Evolutionary conservation across 441 rosid species (phyloP).

Genomic region (Gossypium davidsonii): DNA sequence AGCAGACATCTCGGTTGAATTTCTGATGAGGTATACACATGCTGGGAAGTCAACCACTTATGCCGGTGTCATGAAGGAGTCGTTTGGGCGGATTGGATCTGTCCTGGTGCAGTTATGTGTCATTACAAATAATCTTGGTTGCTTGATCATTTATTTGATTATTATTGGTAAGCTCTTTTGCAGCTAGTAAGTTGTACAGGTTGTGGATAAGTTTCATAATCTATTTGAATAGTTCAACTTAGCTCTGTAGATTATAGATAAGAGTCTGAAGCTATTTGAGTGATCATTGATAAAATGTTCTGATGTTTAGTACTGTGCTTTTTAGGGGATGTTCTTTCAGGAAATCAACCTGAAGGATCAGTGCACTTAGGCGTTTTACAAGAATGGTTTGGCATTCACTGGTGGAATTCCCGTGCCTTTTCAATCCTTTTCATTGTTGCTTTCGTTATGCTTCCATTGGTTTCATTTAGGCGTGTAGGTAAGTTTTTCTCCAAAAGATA

Average conservation of each 20-base stretch:
- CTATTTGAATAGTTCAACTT: neutral
- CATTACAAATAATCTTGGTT: constrained; percentile 62
- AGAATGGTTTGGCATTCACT: constrained; percentile 69
- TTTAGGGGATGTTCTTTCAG: constrained; percentile 73
- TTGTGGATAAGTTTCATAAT: neutral
- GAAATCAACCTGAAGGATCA: constrained; percentile 40
- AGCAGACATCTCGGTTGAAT: constrained; percentile 53
- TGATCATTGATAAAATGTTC: neutral
- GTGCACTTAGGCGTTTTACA: constrained; percentile 57
- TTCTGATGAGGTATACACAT: constrained; percentile 54
- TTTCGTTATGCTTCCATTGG: constrained; percentile 58
- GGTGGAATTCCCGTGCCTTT: constrained; percentile 73
- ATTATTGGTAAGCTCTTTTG: constrained; percentile 45
- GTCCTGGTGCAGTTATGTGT: constrained; percentile 44
- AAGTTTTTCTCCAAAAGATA: constrained; percentile 8
- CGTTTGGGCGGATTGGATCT: constrained; percentile 54
- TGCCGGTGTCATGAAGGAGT: constrained; percentile 70
- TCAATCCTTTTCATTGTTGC: constrained; percentile 42
- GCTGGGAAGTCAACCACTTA: constrained; percentile 54
- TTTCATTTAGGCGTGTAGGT: constrained; percentile 52
- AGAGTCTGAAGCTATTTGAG: neutral
- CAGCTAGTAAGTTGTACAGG: neutral
- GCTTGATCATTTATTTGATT: constrained; percentile 57
- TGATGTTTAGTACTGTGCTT: neutral
- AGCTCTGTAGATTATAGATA: neutral